phyloP scores from a whole-genome alignment of 176 grass and related monocot species.

The Hordeum vulgare region DNA sequence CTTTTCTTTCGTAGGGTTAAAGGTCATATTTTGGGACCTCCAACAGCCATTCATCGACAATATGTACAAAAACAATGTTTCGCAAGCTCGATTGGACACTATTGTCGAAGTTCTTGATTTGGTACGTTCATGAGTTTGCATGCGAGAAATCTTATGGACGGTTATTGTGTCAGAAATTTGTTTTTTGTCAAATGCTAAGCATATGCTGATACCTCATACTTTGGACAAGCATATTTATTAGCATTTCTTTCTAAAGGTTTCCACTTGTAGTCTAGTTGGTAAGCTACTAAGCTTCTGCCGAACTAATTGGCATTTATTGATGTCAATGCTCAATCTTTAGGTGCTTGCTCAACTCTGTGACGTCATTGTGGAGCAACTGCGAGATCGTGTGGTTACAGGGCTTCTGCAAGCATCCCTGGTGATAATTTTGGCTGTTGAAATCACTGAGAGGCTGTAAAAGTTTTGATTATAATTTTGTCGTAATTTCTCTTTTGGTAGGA shows the following conservation, averaged over 20 bases:
- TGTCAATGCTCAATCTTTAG: constrained; percentile 39
- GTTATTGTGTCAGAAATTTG: not conserved
- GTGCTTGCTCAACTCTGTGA: constrained; percentile 84
- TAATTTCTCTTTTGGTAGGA: constrained; percentile 47
- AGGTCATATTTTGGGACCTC: constrained; percentile 97
- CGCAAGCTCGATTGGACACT: constrained; percentile 65
- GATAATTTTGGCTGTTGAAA: constrained; percentile 24
- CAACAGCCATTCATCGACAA: constrained; percentile 86
- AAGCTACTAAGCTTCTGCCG: constrained; percentile 13
- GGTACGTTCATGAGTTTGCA: constrained; percentile 42
- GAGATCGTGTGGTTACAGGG: constrained; percentile 91
- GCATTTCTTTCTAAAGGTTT: not conserved
- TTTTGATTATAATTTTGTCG: constrained; percentile 13
- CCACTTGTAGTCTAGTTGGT: not conserved
- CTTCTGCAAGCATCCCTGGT: constrained; percentile 98
- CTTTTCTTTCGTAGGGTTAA: constrained; percentile 58
- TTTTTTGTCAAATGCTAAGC: not conserved
- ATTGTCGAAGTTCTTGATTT: constrained; percentile 77
- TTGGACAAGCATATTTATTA: not conserved
- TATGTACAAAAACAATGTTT: constrained; percentile 69
- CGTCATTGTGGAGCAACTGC: constrained; percentile 84
- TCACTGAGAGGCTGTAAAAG: constrained; percentile 7
- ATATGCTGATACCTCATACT: constrained; percentile 8
- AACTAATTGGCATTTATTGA: constrained; percentile 6
- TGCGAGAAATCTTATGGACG: not conserved